Base-by-base conservation (phyloP, 2,329 filamentous ascomycete species). In the Pezizomycotina sp. region DNA sequence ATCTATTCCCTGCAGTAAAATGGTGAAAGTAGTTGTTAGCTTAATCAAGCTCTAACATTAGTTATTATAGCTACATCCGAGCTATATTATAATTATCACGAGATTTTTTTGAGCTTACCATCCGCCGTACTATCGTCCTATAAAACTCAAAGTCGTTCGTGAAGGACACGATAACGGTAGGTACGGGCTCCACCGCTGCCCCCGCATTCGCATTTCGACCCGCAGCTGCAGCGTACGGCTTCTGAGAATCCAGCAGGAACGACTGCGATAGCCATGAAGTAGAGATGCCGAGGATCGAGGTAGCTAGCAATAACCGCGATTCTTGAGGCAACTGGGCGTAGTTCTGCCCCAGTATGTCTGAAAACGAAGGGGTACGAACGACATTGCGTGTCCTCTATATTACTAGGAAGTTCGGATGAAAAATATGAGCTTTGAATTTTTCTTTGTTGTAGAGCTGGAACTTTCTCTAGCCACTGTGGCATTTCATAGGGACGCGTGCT, bases 251-350 rank as follows among this genome's bases (percentile, higher is more conserved):
- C n/a, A n/a, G n/a, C n/a, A n/a, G n/a, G n/a, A n/a, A n/a, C n/a
- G n/a, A n/a, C n/a, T n/a, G n/a, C n/a, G 73, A 56, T 19, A 77
- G 67, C 73, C 74, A 78, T 56, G 75, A 76, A 2, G 71, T 62
- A 43, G 62, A 68, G 12, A 71, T 69, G 29, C 70, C 70, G 8
- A 76, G 62, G 19, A 81, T 72, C 44, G 68, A 69, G 10, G 77
- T 82, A 34, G 84, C 58, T 8, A 83, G 64, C 13, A 71, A 61
- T 24, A 82, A 65, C 22, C 71, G 69, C 10, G 64, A 59, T 47
- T 70, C 63, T 4, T 62, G 58, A 4, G 71, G 71, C 1, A 74
- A 62, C 29, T 58, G 51, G 32, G 78, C 62, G 54, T 76, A 76
- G 5, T 72, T 64, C 49, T 25, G 25, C 5, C 40, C 40, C 21